Conservation (phyloP, 495 filamentous ascomycete species). For the Aspergillus cavernicola region DNA sequence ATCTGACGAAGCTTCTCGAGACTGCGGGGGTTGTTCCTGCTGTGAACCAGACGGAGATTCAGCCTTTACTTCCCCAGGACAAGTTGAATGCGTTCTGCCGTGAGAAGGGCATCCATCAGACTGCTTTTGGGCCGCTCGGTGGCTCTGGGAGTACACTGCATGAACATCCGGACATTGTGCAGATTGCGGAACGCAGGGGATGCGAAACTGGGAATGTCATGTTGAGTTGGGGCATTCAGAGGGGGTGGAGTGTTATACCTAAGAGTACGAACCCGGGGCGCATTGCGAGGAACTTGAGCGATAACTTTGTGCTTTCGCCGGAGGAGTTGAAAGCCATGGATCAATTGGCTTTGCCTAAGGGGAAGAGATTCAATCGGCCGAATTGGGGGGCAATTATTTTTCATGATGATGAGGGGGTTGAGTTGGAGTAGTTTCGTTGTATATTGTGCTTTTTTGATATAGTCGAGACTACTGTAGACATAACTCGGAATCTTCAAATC, state of each 20-base stretch:
- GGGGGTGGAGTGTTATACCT: constrained; percentile 57
- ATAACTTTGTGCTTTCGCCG: constrained; percentile 47
- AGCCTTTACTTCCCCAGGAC: constrained; percentile 55
- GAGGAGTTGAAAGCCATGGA: constrained; percentile 50
- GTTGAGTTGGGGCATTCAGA: constrained; percentile 56
- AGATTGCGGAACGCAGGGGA: constrained; percentile 48
- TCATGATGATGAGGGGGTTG: constrained; percentile 22
- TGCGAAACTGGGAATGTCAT: constrained; percentile 57
- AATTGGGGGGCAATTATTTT: constrained; percentile 27
- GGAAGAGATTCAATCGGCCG: constrained; percentile 27
- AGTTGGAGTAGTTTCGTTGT: background rate
- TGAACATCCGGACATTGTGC: constrained; percentile 50
- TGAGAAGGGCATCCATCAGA: constrained; percentile 53
- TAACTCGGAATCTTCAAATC: no score
- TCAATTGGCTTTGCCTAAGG: constrained; percentile 28
- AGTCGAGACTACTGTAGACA: no score
- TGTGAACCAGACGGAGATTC: constrained; percentile 57
- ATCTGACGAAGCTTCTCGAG: constrained; percentile 40
- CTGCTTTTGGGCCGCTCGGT: constrained; percentile 63
- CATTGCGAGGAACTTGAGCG: constrained; percentile 49
- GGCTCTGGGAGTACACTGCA: constrained; percentile 44
- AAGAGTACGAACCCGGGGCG: constrained; percentile 50
- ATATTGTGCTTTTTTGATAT: background rate
- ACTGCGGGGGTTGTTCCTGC: constrained; percentile 54
- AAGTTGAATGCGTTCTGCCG: constrained; percentile 50